Base-by-base conservation (phyloP, 2,329 filamentous ascomycete species). In the Pochonia chlamydosporia region DNA sequence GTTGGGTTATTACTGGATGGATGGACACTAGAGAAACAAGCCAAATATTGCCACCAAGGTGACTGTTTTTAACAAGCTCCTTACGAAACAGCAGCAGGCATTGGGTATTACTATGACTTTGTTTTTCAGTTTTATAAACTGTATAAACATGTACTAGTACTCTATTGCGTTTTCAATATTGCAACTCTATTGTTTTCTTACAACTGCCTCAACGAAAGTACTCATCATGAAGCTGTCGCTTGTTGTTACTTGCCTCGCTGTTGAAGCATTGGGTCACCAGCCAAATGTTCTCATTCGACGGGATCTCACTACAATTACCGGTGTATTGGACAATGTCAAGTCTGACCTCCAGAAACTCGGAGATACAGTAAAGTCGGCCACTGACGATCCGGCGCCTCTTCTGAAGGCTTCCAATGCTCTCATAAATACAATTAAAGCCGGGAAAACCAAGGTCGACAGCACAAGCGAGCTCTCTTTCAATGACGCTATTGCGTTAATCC, bases 141-240 rank as follows among this genome's bases (percentile, higher is more conserved):
- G n/a, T n/a, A n/a, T n/a, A n/a, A n/a, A n/a, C n/a, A n/a, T n/a
- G n/a, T n/a, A n/a, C n/a, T n/a, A n/a, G n/a, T n/a, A n/a, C n/a
- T n/a, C n/a, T n/a, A n/a, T n/a, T n/a, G n/a, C n/a, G n/a, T n/a
- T n/a, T n/a, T n/a, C n/a, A n/a, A n/a, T n/a, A n/a, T n/a, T n/a
- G n/a, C n/a, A n/a, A n/a, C n/a, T n/a, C n/a, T n/a, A n/a, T n/a
- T n/a, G n/a, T n/a, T n/a, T n/a, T n/a, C n/a, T n/a, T n/a, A n/a
- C n/a, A n/a, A n/a, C n/a, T n/a, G n/a, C n/a, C n/a, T n/a, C n/a
- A n/a, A n/a, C n/a, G n/a, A n/a, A n/a, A n/a, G n/a, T n/a, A n/a
- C n/a, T n/a, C n/a, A n/a, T n/a, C 6, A 46, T 46, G 44, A 46
- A 40, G 44, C 20, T 33, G 25, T 33, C 58, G 58, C 26, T 61